These are phyloP conservation scores for Suillus paluster DNA, from an alignment of 768 basidiomycete species.

Conservation along the genomic window DNA sequence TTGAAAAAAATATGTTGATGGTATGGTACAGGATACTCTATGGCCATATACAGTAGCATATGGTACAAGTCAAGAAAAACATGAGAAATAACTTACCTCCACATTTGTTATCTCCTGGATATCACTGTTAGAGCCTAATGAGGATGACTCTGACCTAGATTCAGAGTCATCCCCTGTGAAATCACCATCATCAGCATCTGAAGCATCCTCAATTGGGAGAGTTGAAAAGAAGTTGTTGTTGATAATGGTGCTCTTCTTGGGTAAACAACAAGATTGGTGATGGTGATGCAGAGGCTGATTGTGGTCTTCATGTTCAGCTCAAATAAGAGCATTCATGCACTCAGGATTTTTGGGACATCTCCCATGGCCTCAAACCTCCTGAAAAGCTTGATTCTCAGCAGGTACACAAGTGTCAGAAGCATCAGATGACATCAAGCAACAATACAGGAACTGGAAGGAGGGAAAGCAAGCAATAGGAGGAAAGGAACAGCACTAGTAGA, in stretches of 20 bases:
- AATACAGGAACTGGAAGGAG: not conserved
- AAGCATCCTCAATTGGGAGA: not conserved
- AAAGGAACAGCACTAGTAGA: too few species aligned
- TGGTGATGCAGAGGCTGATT: not conserved
- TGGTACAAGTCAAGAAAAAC: not conserved
- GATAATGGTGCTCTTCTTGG: not conserved
- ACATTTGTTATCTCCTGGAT: too few species aligned
- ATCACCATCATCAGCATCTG: too few species aligned
- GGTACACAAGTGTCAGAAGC: not conserved
- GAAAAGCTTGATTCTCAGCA: not conserved
- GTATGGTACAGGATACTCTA: too few species aligned
- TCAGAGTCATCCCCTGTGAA: too few species aligned
- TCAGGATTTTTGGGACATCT: not conserved
- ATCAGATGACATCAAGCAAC: not conserved
- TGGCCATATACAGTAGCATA: not conserved
- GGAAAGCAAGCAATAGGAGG: not conserved
- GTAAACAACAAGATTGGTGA: not conserved
- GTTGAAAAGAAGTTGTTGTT: not conserved
- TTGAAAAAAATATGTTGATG: not conserved
- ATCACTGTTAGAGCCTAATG: too few species aligned
- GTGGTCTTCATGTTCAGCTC: not conserved
- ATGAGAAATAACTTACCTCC: too few species aligned
- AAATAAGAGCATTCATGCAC: not conserved
- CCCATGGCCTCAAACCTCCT: not conserved
- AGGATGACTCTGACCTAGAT: too few species aligned